Percentiles rank a stretch among this genome's conserved stretches.
Evolutionary conservation across 1,139 yeast genomes (phyloP).

Genomic region (Candida glucosophila): DNA sequence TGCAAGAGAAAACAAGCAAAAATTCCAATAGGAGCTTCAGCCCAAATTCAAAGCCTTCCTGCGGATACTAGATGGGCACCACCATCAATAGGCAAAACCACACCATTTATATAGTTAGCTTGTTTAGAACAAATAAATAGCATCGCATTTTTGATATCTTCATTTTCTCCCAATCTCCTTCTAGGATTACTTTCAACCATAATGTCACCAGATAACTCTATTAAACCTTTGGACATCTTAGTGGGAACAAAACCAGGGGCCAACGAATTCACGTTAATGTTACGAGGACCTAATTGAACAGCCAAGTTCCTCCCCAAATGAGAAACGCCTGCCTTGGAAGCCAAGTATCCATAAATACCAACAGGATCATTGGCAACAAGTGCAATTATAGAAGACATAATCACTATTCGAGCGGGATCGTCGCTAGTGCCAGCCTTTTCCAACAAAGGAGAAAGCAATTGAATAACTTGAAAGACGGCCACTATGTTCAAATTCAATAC

Average conservation of each 20-base stretch:
- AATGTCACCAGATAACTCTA: slow-evolving; percentile 45
- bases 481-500: slow-evolving; percentile 57
- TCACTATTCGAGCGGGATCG: slow-evolving; percentile 60
- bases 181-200: slow-evolving; percentile 50
- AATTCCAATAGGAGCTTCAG: neutral
- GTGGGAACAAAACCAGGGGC: slow-evolving; percentile 80
- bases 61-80: slow-evolving; percentile 33
- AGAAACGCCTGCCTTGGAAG: slow-evolving; percentile 72
- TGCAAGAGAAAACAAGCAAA: neutral
- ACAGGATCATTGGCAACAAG: slow-evolving; percentile 36
- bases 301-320: slow-evolving; percentile 64
- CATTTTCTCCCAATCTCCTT: slow-evolving; percentile 52
- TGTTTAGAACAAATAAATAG: slow-evolving; percentile 54
- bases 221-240: slow-evolving; percentile 64
- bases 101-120: slow-evolving; percentile 59
- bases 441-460: slow-evolving; percentile 51
- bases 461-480: slow-evolving; percentile 66
- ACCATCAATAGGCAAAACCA: slow-evolving; percentile 71
- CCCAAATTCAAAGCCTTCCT: slow-evolving; percentile 2
- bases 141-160: slow-evolving; percentile 53
- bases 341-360: slow-evolving; percentile 62
- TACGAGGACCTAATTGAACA: slow-evolving; percentile 53
- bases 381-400: slow-evolving; percentile 58
- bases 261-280: slow-evolving; percentile 58
- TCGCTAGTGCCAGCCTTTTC: slow-evolving; percentile 44